phyloP scores from a whole-genome alignment of 306 rosid species.

The Sindora glabra region DNA sequence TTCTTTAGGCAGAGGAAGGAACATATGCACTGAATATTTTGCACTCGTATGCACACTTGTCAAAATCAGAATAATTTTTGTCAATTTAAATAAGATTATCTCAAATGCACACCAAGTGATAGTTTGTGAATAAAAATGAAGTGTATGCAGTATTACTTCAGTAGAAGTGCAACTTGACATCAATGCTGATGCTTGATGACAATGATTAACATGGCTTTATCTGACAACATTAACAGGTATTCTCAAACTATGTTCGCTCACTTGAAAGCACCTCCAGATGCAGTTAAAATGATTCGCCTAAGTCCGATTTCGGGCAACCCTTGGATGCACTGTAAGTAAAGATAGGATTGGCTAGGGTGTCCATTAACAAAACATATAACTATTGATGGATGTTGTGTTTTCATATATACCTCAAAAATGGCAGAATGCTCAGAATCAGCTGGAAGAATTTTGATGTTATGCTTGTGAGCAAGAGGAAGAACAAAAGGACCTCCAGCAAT shows the following conservation, averaged over 20 bases:
- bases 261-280: conserved; percentile 99
- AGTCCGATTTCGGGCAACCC: conserved; percentile 88
- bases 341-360: neutral
- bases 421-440: conserved; percentile 99
- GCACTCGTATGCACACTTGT: no score
- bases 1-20: neutral
- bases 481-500: conserved; percentile 99
- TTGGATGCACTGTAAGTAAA: conserved; percentile 76
- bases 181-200: neutral
- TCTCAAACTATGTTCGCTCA: conserved; percentile 22
- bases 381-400: neutral
- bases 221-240: neutral
- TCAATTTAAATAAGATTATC: no score
- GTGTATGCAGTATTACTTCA: no score
- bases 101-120: no score
- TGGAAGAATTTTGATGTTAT: conserved; percentile 89
- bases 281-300: conserved; percentile 80
- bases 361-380: neutral
- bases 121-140: no score
- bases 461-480: conserved; percentile 96
- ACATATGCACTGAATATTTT: neutral
- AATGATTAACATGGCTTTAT: neutral
- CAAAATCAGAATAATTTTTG: no score
- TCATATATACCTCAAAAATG: conserved; percentile 83
- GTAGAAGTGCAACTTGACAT: no score